Conservation (phyloP, 495 filamentous ascomycete species). For the Penicillium ochrochloron region DNA sequence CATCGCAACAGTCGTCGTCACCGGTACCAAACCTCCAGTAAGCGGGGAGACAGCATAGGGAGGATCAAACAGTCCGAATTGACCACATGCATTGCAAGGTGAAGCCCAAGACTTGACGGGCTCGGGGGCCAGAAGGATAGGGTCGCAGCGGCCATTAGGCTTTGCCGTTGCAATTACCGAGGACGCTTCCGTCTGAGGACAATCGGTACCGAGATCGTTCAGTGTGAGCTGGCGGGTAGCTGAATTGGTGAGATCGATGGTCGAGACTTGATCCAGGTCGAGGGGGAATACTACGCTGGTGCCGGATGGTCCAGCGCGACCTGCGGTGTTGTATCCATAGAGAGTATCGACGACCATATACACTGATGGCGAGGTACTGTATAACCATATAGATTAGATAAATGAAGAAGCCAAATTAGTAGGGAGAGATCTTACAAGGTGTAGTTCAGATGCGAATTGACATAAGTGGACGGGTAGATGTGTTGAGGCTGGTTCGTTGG, state of each 20-base stretch:
- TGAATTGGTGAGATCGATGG: slow-evolving; percentile 19
- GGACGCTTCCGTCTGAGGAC: slow-evolving; percentile 23
- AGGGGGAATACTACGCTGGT: slow-evolving; percentile 27
- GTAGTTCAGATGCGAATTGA: slow-evolving; percentile 23
- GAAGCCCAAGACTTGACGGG: slow-evolving; percentile 29
- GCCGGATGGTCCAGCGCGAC: slow-evolving; percentile 24
- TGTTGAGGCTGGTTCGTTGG: slow-evolving; percentile 22
- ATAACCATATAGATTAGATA: background rate
- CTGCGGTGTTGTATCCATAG: slow-evolving; percentile 28
- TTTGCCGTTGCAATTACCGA: slow-evolving; percentile 22
- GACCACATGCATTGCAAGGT: slow-evolving; percentile 28
- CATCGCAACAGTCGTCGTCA: slow-evolving; percentile 20
- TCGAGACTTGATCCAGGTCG: slow-evolving; percentile 27
- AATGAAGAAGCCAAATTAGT: background rate
- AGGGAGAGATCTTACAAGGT: slow-evolving; percentile 20
- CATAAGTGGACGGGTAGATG: slow-evolving; percentile 26
- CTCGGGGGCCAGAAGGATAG: slow-evolving; percentile 25
- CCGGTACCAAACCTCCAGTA: slow-evolving; percentile 22
- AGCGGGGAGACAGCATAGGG: slow-evolving; percentile 27
- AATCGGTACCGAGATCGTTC: slow-evolving; percentile 27
- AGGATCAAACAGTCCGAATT: slow-evolving; percentile 29
- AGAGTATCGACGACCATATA: slow-evolving; percentile 29
- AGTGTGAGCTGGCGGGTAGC: slow-evolving; percentile 24
- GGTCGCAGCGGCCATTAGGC: slow-evolving; percentile 23
- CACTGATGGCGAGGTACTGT: slow-evolving; percentile 28